phyloP scores from a whole-genome alignment of 2,329 filamentous ascomycete genomes.

The Aureobasidium sp. region DNA sequence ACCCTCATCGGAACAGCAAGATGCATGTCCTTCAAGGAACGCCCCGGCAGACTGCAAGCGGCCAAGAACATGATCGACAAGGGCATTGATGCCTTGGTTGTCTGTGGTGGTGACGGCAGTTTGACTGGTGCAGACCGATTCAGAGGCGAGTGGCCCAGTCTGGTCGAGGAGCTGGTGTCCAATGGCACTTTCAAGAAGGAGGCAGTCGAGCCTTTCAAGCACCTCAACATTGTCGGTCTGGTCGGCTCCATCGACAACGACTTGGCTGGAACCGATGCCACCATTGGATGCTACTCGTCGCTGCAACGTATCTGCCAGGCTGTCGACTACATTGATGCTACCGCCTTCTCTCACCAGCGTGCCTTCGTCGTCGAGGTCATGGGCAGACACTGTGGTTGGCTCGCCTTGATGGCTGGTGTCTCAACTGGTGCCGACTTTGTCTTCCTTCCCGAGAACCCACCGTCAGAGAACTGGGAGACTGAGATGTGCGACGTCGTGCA shows the following conservation, averaged over 20 bases:
- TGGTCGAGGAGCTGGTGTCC: slow-evolving; percentile 75
- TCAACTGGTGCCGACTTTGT: slow-evolving; percentile 93
- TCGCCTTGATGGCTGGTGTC: slow-evolving; percentile 92
- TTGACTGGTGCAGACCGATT: slow-evolving; percentile 94
- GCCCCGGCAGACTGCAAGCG: slow-evolving; percentile 70
- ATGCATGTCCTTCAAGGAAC: slow-evolving; percentile 86
- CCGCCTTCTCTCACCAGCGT: slow-evolving; percentile 84
- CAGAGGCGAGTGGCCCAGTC: slow-evolving; percentile 80
- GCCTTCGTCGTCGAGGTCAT: slow-evolving; percentile 98
- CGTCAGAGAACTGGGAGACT: slow-evolving; percentile 76
- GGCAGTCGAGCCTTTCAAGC: slow-evolving; percentile 67
- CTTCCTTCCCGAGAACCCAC: slow-evolving; percentile 92
- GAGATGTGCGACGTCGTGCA: slow-evolving; percentile 74
- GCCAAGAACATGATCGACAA: slow-evolving; percentile 91
- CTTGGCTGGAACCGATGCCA: slow-evolving; percentile 88
- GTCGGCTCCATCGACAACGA: slow-evolving; percentile 99
- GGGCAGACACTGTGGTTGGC: slow-evolving; percentile 96
- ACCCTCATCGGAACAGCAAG: slow-evolving; percentile 93
- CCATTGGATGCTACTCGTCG: slow-evolving; percentile 93
- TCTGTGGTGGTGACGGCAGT: slow-evolving; percentile 94
- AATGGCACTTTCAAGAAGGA: slow-evolving; percentile 61
- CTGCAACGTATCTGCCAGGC: slow-evolving; percentile 89
- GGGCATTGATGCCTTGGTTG: slow-evolving; percentile 91
- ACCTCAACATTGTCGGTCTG: slow-evolving; percentile 91
- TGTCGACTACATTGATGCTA: slow-evolving; percentile 94